phyloP scores from a whole-genome alignment of 2,329 filamentous ascomycete species.

The Colletotrichum simmondsii region DNA sequence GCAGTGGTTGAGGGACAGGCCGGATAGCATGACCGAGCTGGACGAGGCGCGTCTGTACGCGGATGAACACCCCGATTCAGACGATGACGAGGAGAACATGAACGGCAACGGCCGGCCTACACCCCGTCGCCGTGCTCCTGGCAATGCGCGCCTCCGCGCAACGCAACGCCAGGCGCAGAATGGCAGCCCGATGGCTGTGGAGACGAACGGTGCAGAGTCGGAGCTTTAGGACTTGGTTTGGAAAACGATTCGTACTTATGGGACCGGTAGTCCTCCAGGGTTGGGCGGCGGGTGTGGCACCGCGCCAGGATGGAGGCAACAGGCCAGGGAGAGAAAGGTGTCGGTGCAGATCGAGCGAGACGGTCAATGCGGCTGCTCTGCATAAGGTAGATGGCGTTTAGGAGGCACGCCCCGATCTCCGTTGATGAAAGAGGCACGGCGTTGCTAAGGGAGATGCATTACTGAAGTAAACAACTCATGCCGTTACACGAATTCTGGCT shows the following conservation, averaged over 20 bases:
- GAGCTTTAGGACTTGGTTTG: slow-evolving; percentile 54
- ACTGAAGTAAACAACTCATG: slow-evolving; percentile 27
- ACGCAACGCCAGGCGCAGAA: slow-evolving; percentile 57
- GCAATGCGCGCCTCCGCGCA: slow-evolving; percentile 53
- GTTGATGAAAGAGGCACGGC: slow-evolving; percentile 20
- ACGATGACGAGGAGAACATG: slow-evolving; percentile 67
- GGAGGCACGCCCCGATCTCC: slow-evolving; percentile 19
- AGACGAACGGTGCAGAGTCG: slow-evolving; percentile 67
- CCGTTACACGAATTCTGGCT: slow-evolving; percentile 18
- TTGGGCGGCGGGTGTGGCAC: background rate
- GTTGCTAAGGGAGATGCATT: slow-evolving; percentile 25
- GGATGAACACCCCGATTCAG: slow-evolving; percentile 64
- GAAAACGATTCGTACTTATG: background rate
- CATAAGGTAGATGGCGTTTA: slow-evolving; percentile 34
- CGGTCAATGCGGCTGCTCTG: slow-evolving; percentile 24
- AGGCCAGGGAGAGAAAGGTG: background rate
- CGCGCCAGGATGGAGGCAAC: background rate
- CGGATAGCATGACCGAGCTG: slow-evolving; percentile 81
- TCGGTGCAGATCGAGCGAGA: slow-evolving; percentile 7
- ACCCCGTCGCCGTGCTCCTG: slow-evolving; percentile 56
- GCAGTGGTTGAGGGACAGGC: slow-evolving; percentile 94
- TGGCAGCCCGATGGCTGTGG: slow-evolving; percentile 67
- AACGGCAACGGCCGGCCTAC: slow-evolving; percentile 54
- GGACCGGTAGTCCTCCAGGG: background rate
- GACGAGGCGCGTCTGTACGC: slow-evolving; percentile 77